Evolutionary conservation across 2,329 filamentous ascomycete species (phyloP).

Genomic region (Fusarium coffeatum): DNA sequence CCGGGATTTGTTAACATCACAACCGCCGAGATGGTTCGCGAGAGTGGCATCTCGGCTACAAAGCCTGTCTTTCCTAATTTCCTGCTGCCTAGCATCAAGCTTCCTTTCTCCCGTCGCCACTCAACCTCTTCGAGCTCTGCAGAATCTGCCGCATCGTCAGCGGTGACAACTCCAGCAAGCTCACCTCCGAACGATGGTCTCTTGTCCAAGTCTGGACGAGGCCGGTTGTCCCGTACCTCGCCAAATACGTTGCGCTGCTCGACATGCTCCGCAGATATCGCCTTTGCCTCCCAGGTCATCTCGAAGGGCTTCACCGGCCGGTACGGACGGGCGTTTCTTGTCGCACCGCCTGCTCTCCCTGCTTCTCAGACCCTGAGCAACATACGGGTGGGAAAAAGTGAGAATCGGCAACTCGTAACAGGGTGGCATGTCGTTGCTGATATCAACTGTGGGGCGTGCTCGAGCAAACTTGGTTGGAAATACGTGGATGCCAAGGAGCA

Average conservation of each 20-base stretch:
- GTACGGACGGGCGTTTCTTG: constrained; percentile 72
- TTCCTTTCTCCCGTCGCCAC: constrained; percentile 60
- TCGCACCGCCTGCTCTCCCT: constrained; percentile 55
- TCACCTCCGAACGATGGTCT: constrained; percentile 40
- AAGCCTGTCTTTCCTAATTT: constrained; percentile 62
- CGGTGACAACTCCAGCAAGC: constrained; percentile 46
- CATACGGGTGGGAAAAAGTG: constrained; percentile 64
- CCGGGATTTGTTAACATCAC: constrained; percentile 7
- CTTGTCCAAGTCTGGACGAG: constrained; percentile 22
- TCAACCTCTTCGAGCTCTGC: constrained; percentile 52
- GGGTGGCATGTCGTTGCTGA: constrained; percentile 74
- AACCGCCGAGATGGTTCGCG: constrained; percentile 48
- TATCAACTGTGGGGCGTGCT: constrained; percentile 68
- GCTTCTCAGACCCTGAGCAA: constrained; percentile 60
- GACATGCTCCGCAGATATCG: constrained; percentile 70
- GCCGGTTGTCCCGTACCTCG: constrained; percentile 56
- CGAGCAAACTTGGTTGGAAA: constrained; percentile 72
- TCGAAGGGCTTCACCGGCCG: constrained; percentile 75
- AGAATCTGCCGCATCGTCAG: constrained; percentile 45
- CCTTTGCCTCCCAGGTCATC: constrained; percentile 69
- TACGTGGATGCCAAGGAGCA: constrained; percentile 72
- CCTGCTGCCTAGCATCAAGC: constrained; percentile 63
- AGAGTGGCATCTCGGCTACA: constrained; percentile 56
- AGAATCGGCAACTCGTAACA: constrained; percentile 69
- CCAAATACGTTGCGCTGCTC: constrained; percentile 70